phyloP scores from a whole-genome alignment of 2,329 filamentous ascomycete species.

The Fusarium protoensiforme region DNA sequence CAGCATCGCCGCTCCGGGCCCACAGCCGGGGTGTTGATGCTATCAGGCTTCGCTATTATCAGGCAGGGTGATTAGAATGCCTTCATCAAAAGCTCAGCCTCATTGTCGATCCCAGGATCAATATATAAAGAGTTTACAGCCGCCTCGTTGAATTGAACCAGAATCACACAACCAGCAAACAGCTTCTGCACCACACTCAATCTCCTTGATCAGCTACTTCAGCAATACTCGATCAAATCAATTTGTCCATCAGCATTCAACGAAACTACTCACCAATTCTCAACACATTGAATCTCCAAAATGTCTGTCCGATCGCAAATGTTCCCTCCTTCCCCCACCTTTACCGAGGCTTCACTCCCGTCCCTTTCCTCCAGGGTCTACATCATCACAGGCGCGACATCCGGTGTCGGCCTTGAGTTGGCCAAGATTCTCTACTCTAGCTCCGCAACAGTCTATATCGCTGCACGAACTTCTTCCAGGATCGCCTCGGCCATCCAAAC shows the following conservation, averaged over 20 bases:
- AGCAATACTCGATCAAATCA: background rate
- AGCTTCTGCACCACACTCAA: background rate
- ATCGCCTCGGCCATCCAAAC: slow-evolving; percentile 17
- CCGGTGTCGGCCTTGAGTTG: slow-evolving; percentile 29
- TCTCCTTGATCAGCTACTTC: background rate
- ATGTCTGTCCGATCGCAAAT: slow-evolving; percentile 30
- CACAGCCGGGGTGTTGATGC: background rate
- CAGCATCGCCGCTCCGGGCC: slow-evolving; percentile 6
- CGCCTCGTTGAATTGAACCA: background rate
- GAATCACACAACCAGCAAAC: background rate
- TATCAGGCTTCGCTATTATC: background rate
- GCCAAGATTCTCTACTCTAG: slow-evolving; percentile 32
- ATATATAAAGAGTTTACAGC: background rate
- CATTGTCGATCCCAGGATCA: background rate
- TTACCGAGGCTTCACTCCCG: slow-evolving; percentile 28
- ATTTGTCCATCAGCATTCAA: no score
- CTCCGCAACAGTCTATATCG: slow-evolving; percentile 27
- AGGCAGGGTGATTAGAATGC: background rate
- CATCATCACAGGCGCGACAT: slow-evolving; percentile 35
- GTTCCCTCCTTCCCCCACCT: slow-evolving; percentile 28
- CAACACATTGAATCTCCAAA: background rate
- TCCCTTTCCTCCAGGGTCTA: slow-evolving; percentile 22
- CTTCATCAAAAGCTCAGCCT: background rate
- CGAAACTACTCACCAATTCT: background rate
- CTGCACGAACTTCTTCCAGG: slow-evolving; percentile 16